These are phyloP conservation scores for Macrophomina phaseolina DNA, from an alignment of 2,329 filamentous ascomycete species.

Conservation along the genomic window DNA sequence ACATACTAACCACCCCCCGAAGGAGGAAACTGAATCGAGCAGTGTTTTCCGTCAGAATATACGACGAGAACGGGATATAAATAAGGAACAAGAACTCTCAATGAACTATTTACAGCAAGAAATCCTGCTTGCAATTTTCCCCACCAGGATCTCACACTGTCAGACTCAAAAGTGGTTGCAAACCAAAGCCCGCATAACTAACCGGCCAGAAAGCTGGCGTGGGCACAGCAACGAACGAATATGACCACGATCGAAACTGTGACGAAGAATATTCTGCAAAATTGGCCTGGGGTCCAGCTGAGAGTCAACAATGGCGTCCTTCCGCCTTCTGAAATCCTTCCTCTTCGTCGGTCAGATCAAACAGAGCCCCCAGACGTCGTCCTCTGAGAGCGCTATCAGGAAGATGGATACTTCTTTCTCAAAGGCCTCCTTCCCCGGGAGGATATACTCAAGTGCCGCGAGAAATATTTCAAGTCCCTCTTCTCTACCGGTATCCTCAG, in stretches of 20 bases:
- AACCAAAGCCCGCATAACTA: too few species aligned
- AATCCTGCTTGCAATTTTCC: too few species aligned
- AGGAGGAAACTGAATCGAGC: not conserved
- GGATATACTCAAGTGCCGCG: constrained; percentile 59
- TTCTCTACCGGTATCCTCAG: constrained; percentile 62
- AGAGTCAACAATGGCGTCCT: constrained; percentile 56
- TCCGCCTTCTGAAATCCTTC: constrained; percentile 49
- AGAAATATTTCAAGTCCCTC: constrained; percentile 61
- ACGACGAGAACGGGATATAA: too few species aligned
- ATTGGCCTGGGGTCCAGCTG: constrained; percentile 38
- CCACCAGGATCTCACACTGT: too few species aligned
- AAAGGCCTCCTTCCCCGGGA: constrained; percentile 60
- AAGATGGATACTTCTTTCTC: constrained; percentile 63
- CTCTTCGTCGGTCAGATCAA: constrained; percentile 53
- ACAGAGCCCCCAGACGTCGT: constrained; percentile 55
- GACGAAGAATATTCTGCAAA: constrained; percentile 36
- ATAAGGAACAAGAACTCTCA: too few species aligned
- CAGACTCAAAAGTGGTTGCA: too few species aligned
- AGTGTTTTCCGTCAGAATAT: too few species aligned
- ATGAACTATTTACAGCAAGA: too few species aligned
- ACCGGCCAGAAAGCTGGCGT: too few species aligned
- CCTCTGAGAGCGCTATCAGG: constrained; percentile 51
- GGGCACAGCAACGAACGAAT: not conserved
- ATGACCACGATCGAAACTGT: not conserved
- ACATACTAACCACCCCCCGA: not conserved